Evolutionary conservation across 2,329 filamentous ascomycete genomes (phyloP).

Genomic region (Cladobotryum protrusum): DNA sequence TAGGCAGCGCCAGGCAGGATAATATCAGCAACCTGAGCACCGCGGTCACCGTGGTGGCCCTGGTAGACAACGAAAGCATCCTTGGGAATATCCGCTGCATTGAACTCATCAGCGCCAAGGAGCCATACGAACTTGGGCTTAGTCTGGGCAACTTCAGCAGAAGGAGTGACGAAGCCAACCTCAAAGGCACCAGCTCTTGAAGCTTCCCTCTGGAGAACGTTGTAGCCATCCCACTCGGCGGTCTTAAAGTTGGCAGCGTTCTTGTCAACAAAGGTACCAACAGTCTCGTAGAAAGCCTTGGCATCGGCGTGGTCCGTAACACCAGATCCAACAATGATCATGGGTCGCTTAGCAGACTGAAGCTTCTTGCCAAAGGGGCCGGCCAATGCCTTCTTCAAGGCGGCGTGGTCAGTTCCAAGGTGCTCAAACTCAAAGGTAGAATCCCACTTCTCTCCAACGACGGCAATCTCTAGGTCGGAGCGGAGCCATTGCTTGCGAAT

Average conservation of each 20-base stretch:
- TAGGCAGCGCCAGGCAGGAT: slow-evolving; percentile 92
- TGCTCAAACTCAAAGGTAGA: slow-evolving; percentile 96
- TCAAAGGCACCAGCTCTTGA: slow-evolving; percentile 92
- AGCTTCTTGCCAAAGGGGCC: slow-evolving; percentile 93
- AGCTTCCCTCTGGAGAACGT: slow-evolving; percentile 87
- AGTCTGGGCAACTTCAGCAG: slow-evolving; percentile 71
- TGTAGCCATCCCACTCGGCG: slow-evolving; percentile 94
- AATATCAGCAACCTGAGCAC: slow-evolving; percentile 87
- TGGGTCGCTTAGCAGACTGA: slow-evolving; percentile 77
- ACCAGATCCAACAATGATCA: slow-evolving; percentile 93
- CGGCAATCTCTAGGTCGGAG: slow-evolving; percentile 86
- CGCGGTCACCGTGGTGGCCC: slow-evolving; percentile 92
- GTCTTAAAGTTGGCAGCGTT: slow-evolving; percentile 83
- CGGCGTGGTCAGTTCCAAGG: slow-evolving; percentile 69
- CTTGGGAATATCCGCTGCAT: slow-evolving; percentile 80
- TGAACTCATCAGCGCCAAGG: slow-evolving; percentile 88
- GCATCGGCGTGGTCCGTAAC: slow-evolving; percentile 87
- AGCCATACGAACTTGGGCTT: slow-evolving; percentile 96
- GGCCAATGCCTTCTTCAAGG: slow-evolving; percentile 77
- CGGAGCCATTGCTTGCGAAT: slow-evolving; percentile 98
- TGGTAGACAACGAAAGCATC: slow-evolving; percentile 97
- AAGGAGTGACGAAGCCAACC: slow-evolving; percentile 87
- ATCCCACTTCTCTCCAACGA: slow-evolving; percentile 85
- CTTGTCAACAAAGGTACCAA: slow-evolving; percentile 90
- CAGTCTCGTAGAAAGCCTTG: slow-evolving; percentile 86